phyloP scores from a whole-genome alignment of 495 filamentous ascomycete species.

The Beverwykella pulmonaria region DNA sequence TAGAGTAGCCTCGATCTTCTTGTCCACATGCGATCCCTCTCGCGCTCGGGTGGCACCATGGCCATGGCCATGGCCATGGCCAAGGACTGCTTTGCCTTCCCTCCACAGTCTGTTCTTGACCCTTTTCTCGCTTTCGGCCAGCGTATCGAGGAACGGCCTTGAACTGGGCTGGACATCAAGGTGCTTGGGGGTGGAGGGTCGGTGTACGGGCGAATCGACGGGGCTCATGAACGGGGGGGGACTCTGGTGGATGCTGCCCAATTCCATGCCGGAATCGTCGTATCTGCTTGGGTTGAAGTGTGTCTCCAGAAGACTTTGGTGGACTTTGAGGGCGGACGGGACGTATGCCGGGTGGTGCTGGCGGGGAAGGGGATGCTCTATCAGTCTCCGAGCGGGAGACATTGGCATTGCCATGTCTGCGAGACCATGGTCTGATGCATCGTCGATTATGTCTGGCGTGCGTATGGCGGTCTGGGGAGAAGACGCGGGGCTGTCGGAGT shows the following conservation, averaged over 20 bases:
- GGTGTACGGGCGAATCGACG: constrained; percentile 34
- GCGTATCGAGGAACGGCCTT: background rate
- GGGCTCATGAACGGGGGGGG: constrained; percentile 43
- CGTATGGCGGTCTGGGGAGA: constrained; percentile 41
- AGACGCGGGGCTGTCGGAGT: constrained; percentile 56
- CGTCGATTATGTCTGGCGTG: constrained; percentile 16
- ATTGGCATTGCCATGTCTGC: constrained; percentile 44
- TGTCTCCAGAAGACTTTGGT: constrained; percentile 24
- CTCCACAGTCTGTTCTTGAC: constrained; percentile 48
- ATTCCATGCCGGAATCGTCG: constrained; percentile 15
- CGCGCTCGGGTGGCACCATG: constrained; percentile 18
- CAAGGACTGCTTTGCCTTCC: constrained; percentile 43
- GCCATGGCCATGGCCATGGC: constrained; percentile 16
- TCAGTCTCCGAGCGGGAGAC: constrained; percentile 14
- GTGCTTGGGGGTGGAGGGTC: constrained; percentile 32
- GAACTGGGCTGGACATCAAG: background rate
- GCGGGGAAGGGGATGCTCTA: constrained; percentile 23
- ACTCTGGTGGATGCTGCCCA: constrained; percentile 5
- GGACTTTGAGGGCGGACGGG: constrained; percentile 12
- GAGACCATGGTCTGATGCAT: constrained; percentile 20
- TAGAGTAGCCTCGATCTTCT: constrained; percentile 80
- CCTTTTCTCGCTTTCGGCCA: constrained; percentile 35
- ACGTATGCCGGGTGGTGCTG: constrained; percentile 12
- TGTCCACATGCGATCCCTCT: constrained; percentile 62
- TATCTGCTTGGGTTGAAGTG: constrained; percentile 25